Conservation (phyloP, 2,329 filamentous ascomycete species). For the Setomelanomma holmii region DNA sequence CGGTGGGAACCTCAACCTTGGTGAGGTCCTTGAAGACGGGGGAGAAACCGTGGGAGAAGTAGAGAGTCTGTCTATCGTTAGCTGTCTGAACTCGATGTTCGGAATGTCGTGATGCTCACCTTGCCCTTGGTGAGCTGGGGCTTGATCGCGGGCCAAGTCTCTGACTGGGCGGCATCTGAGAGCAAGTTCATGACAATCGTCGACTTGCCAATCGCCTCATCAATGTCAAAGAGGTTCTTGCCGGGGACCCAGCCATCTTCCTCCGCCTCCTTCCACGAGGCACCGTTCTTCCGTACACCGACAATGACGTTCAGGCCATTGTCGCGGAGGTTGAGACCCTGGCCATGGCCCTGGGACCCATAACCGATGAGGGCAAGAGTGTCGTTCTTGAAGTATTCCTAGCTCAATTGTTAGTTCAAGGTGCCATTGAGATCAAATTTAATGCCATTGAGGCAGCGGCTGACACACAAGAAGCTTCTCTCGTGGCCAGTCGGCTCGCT, state of each 20-base stretch:
- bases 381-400: conserved; percentile 99
- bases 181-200: conserved; percentile 99
- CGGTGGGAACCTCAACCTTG: conserved; percentile 94
- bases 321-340: conserved; percentile 99
- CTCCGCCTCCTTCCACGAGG: conserved; percentile 97
- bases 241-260: conserved; percentile 98
- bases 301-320: conserved; percentile 99
- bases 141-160: conserved; percentile 99
- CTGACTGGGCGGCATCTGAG: conserved; percentile 94
- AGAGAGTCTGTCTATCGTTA: conserved; percentile 91
- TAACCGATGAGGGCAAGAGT: conserved; percentile 99
- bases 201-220: conserved; percentile 91
- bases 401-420: conserved; percentile 33
- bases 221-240: conserved; percentile 98
- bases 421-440: conserved; percentile 10
- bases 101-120: too few species aligned
- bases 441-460: conserved; percentile 25
- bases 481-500: conserved; percentile 97
- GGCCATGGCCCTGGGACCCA: conserved; percentile 96
- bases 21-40: conserved; percentile 99
- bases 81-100: too few species aligned
- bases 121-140: conserved; percentile 98
- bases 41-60: conserved; percentile 99
- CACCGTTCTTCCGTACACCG: conserved; percentile 96
- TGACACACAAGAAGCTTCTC: conserved; percentile 92